phyloP scores from a whole-genome alignment of 2,329 filamentous ascomycete species.

The Aureobasidium mangrovei region DNA sequence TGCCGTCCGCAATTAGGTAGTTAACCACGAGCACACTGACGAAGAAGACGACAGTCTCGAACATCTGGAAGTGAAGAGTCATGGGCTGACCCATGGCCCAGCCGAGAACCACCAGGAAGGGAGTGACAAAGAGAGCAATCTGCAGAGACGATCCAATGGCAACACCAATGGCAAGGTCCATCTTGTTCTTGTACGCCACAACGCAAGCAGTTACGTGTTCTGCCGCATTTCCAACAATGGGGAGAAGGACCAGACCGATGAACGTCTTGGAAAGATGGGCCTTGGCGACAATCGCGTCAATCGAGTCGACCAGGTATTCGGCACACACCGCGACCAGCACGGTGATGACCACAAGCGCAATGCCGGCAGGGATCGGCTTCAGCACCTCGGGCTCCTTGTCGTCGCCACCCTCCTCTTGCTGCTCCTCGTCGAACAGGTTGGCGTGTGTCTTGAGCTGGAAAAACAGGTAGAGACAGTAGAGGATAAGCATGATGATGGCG shows the following conservation, averaged over 20 bases:
- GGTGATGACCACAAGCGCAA: constrained; percentile 41
- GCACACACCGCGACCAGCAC: constrained; percentile 43
- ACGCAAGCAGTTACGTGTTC: constrained; percentile 57
- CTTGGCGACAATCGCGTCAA: constrained; percentile 45
- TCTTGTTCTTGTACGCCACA: constrained; percentile 57
- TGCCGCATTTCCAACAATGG: constrained; percentile 56
- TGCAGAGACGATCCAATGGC: constrained; percentile 58
- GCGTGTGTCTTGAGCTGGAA: constrained; percentile 47
- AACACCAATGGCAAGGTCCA: constrained; percentile 59
- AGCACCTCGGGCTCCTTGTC: constrained; percentile 31
- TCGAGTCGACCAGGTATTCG: constrained; percentile 46
- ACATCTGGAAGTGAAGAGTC: constrained; percentile 75
- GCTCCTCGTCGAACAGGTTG: constrained; percentile 37
- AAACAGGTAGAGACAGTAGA: constrained; percentile 47
- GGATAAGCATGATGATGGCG: constrained; percentile 44
- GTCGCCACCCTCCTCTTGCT: constrained; percentile 22
- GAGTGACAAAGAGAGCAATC: constrained; percentile 50
- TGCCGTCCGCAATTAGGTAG: constrained; percentile 75
- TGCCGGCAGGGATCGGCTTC: constrained; percentile 35
- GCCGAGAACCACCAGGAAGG: constrained; percentile 48
- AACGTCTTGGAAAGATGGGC: constrained; percentile 48
- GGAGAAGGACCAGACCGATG: constrained; percentile 48
- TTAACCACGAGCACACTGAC: constrained; percentile 79
- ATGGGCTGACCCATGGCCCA: constrained; percentile 46
- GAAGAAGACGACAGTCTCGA: constrained; percentile 82